Conservation (phyloP, 768 basidiomycete species). For the Royoungia palumana region DNA sequence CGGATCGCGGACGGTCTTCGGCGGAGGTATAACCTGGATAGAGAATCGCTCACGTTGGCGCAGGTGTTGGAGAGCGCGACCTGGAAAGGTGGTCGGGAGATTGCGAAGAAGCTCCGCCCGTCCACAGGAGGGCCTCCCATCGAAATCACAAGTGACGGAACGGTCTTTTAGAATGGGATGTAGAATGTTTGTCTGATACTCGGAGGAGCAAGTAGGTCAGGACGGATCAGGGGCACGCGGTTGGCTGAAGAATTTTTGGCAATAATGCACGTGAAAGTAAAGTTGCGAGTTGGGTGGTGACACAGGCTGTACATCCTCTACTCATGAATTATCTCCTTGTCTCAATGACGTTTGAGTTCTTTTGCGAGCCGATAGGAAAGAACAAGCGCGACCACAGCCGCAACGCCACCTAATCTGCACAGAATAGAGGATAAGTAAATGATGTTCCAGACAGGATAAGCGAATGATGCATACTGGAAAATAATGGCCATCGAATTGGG, state of each 20-base stretch:
- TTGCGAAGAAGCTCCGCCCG: conserved; percentile 75
- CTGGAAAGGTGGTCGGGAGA: conserved; percentile 95
- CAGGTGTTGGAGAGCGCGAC: conserved; percentile 94
- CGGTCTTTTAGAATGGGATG: conserved; percentile 53
- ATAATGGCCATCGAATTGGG: conserved; percentile 78
- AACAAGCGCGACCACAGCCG: conserved; percentile 52
- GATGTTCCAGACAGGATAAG: background rate
- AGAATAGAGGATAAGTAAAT: background rate
- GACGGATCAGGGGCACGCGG: too few species aligned
- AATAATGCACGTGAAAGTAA: too few species aligned
- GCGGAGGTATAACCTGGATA: conserved; percentile 46
- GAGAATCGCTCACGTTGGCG: conserved; percentile 63
- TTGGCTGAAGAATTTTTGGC: too few species aligned
- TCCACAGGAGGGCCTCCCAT: conserved; percentile 79
- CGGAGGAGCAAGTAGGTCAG: too few species aligned
- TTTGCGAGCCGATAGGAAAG: conserved; percentile 54
- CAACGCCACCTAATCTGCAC: conserved; percentile 53
- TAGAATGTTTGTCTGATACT: too few species aligned
- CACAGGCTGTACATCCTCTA: background rate
- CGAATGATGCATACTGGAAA: conserved; percentile 51
- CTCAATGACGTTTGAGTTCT: conserved; percentile 40
- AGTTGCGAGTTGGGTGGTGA: too few species aligned
- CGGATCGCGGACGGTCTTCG: conserved; percentile 73
- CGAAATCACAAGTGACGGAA: conserved; percentile 83
- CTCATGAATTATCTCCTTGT: background rate